Base-by-base conservation (phyloP, 257 asterid species). In the Nicotiana knightiana region DNA sequence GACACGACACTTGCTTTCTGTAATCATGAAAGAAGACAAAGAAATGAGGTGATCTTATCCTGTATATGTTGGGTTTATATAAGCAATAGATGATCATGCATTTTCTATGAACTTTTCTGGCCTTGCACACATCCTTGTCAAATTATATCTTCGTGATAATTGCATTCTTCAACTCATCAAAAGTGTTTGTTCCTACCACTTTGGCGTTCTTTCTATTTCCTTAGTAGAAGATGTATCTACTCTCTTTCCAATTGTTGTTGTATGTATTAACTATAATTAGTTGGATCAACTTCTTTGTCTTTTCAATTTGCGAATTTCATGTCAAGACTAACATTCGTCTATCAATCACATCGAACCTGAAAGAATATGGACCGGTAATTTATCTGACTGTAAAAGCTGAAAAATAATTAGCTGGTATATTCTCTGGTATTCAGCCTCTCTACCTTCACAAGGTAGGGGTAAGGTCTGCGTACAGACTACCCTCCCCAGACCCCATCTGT, bases 21-120 rank as follows among this genome's bases (percentile, higher is more conserved):
- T 82, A 92, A 93, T 90, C 89, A 95, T 80, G 99, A 93, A 91
- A 91, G 97, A 81, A 91, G 90, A 84, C 99, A 93, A 85, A 90
- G 92, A 83, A 88, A 92, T 4, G 97, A 95, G 98, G 99, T 92
- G 85, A 89, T 77, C 39, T 81, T 73, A 8, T 75, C 43, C 43
- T 51, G 43, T 73, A 51, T 26, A 51, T 48, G 24, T 15, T 73
- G 62, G 59, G 62, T 73, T 73, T 48, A 26, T 73, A 48, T 48
- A 26, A 43, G n/a, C 77, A 70, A 6, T 12, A 24, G 57, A 58
- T 46, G 59, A 58, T 71, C 21, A 13, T 71, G 61, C 78, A 71
- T 46, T 3, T 71, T 21, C n/a, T 46, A 12, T 46, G 1, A 73
- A 48, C n/a, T 1, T 24, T 21, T 46, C 26, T 13, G 61, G 62